phyloP scores from a whole-genome alignment of 352 stramenopile genomes.

The Pythium dissotocum region DNA sequence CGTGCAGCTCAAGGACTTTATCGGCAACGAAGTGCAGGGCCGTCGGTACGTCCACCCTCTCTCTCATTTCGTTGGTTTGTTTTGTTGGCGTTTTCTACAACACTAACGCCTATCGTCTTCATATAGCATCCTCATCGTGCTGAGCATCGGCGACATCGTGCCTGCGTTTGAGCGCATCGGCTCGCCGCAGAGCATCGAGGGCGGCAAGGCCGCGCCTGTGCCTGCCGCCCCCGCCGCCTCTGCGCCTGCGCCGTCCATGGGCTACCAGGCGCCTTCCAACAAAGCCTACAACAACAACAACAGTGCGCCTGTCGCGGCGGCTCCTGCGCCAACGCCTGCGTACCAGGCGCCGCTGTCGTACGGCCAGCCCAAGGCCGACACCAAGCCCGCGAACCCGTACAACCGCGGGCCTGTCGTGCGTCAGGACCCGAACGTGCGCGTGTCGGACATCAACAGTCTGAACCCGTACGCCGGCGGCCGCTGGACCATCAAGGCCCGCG shows the following conservation, averaged over 20 bases:
- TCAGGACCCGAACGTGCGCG: conserved; percentile 76
- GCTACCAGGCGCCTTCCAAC: conserved; percentile 24
- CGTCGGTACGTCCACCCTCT: conserved; percentile 36
- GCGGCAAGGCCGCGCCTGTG: conserved; percentile 41
- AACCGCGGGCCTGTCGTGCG: conserved; percentile 82
- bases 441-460: conserved; percentile 87
- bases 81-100: not conserved
- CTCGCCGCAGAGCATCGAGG: conserved; percentile 73
- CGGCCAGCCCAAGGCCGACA: conserved; percentile 22
- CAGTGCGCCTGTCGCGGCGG: conserved; percentile 9
- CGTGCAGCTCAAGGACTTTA: conserved; percentile 82
- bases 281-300: conserved; percentile 32
- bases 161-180: conserved; percentile 77
- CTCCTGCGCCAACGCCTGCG: not conserved
- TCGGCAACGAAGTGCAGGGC: conserved; percentile 84
- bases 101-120: too few relatives aligned
- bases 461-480: conserved; percentile 94
- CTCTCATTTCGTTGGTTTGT: not conserved
- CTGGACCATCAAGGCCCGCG: conserved; percentile 97
- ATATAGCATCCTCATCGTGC: conserved; percentile 79
- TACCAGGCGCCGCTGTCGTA: conserved; percentile 28
- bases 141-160: conserved; percentile 79
- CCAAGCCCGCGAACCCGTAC: conserved; percentile 35
- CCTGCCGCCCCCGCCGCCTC: conserved; percentile 6
- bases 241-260: not conserved